A percentile compares a stretch with the other conserved stretches of the same genome.
phyloP scores from a whole-genome alignment of 2,329 filamentous ascomycete species.

The Alternaria dauci region DNA sequence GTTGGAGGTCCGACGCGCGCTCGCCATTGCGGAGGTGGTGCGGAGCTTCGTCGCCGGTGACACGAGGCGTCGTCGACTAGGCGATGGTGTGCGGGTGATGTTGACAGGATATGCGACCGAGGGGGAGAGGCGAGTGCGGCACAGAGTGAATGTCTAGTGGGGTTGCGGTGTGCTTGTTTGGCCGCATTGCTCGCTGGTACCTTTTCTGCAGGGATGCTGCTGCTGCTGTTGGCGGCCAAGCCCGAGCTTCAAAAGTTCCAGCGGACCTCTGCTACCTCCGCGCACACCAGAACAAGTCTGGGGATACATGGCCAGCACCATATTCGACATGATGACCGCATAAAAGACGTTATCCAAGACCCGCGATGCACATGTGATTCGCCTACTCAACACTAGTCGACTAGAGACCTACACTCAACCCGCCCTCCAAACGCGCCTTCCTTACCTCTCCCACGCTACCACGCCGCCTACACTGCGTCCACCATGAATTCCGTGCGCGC shows the following conservation, averaged over 20 bases:
- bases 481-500: constrained; percentile 93
- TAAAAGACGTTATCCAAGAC: not conserved
- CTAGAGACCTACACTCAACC: not conserved
- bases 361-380: not conserved
- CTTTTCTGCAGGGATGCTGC: constrained; percentile 42
- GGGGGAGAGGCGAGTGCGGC: constrained; percentile 21
- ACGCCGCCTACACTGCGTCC: constrained; percentile 3
- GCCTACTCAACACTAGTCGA: not conserved
- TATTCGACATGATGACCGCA: not conserved
- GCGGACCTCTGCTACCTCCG: constrained; percentile 7
- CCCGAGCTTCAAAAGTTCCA: constrained; percentile 37
- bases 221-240: constrained; percentile 35
- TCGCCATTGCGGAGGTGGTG: constrained; percentile 48
- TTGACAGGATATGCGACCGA: constrained; percentile 1
- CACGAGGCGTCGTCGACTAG: not conserved
- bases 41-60: constrained; percentile 24
- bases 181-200: constrained; percentile 31
- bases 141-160: constrained; percentile 25
- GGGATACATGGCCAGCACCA: not conserved
- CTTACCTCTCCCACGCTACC: constrained; percentile 8
- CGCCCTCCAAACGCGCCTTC: constrained; percentile 14
- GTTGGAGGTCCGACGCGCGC: constrained; percentile 42
- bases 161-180: constrained; percentile 32
- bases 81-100: not conserved
- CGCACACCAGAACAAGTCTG: not conserved